Conservation (phyloP, 129 eudicot species). For the Oenanthe sinensis region DNA sequence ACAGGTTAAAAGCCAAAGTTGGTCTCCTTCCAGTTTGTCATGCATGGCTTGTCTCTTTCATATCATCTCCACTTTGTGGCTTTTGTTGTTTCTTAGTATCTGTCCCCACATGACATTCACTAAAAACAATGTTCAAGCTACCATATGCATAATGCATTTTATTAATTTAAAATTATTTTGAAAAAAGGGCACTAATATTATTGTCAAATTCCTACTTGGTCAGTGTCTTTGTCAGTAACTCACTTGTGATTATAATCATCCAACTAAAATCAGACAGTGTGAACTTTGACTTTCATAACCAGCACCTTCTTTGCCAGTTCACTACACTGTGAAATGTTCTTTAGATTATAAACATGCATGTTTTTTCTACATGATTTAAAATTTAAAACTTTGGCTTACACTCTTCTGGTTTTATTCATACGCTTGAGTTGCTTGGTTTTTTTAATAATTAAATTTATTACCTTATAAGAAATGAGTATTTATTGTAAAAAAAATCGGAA, state of each 20-base stretch:
- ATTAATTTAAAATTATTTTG: background rate
- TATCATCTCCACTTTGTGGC: slow-evolving; percentile 5
- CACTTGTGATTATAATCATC: slow-evolving; percentile 32
- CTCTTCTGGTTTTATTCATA: background rate
- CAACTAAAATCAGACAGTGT: slow-evolving; percentile 41
- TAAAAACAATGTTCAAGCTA: slow-evolving; percentile 5
- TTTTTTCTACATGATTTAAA: background rate
- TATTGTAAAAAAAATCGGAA: too few relatives aligned
- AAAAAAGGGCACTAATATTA: slow-evolving; percentile 10
- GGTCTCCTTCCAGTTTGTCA: slow-evolving; percentile 29
- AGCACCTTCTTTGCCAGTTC: background rate
- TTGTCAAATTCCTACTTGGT: slow-evolving; percentile 22
- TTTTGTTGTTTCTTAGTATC: slow-evolving; percentile 15
- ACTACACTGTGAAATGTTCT: background rate
- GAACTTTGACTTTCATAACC: slow-evolving; percentile 41
- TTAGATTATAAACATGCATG: background rate
- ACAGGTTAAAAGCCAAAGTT: slow-evolving; percentile 45
- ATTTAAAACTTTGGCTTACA: background rate
- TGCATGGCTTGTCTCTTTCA: slow-evolving; percentile 12
- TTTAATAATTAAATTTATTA: too few relatives aligned
- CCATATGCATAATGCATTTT: background rate
- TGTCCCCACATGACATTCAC: slow-evolving; percentile 8
- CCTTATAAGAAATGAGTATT: too few relatives aligned
- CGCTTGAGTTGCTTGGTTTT: background rate
- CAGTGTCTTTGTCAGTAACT: slow-evolving; percentile 15